phyloP scores from a whole-genome alignment of 345 rosid species.

The Gossypium raimondii region DNA sequence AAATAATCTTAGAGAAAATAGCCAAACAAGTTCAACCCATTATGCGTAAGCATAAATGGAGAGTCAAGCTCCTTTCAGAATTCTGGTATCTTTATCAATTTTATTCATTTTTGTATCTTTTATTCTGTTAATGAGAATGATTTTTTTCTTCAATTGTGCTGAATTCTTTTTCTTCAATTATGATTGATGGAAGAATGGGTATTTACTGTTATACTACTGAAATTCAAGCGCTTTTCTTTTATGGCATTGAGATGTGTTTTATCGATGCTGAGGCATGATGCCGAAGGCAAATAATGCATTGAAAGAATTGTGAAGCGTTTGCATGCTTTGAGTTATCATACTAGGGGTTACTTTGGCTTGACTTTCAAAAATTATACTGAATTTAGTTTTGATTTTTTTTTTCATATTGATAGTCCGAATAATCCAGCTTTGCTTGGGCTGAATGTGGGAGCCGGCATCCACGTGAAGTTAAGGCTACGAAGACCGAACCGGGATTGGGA shows the following conservation, averaged over 20 bases:
- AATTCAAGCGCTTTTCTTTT: too few relatives aligned
- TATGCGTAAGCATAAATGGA: constrained; percentile 39
- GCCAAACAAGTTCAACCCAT: constrained; percentile 34
- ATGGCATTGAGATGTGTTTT: too few relatives aligned
- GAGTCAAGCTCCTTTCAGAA: constrained; percentile 48
- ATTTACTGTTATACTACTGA: too few relatives aligned
- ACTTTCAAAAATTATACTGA: background rate
- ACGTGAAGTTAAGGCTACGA: constrained; percentile 77
- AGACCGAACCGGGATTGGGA: constrained; percentile 57
- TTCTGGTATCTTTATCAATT: constrained; percentile 20
- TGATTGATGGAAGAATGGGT: too few relatives aligned
- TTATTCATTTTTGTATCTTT: constrained; percentile 3
- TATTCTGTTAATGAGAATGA: background rate
- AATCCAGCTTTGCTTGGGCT: constrained; percentile 67
- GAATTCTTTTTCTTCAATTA: constrained; percentile 6
- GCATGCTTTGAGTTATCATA: too few relatives aligned
- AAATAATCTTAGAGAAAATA: constrained; percentile 3
- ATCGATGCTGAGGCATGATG: too few relatives aligned
- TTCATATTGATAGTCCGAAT: constrained; percentile 45
- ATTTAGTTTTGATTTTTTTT: background rate
- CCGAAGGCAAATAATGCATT: too few relatives aligned
- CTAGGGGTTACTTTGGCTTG: too few relatives aligned
- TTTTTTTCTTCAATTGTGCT: constrained; percentile 31
- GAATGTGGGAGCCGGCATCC: constrained; percentile 65
- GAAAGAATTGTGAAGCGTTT: too few relatives aligned